A percentile compares a stretch with the other conserved stretches of the same genome.
Evolutionary conservation across 73 alveolate species (phyloP).

Genomic region (Paramecium sonneborni): DNA sequence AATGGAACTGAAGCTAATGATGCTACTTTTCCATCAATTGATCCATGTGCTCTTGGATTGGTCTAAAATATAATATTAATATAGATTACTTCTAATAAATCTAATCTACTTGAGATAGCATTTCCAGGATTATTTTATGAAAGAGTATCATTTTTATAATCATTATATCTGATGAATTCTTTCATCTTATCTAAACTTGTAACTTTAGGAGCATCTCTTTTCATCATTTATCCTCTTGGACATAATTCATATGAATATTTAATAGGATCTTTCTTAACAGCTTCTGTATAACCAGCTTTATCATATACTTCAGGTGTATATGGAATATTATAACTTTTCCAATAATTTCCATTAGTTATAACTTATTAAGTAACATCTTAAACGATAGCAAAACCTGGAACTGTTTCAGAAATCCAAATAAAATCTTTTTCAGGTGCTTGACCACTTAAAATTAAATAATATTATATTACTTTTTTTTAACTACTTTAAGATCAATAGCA

Average conservation of each 20-base stretch:
- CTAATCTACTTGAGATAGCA: constrained; percentile 75
- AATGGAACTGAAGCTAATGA: constrained; percentile 62
- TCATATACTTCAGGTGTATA: constrained; percentile 68
- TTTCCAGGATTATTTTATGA: constrained; percentile 66
- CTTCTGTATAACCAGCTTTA: constrained; percentile 63
- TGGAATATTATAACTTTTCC: constrained; percentile 81
- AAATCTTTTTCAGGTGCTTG: constrained; percentile 62
- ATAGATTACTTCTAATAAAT: constrained; percentile 46
- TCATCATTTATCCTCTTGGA: constrained; percentile 75
- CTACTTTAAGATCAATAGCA: constrained; percentile 70
- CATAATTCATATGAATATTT: constrained; percentile 72
- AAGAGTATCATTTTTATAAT: constrained; percentile 68
- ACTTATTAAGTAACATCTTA: constrained; percentile 74
- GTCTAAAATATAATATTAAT: background rate
- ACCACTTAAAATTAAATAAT: background rate
- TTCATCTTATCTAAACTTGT: constrained; percentile 69
- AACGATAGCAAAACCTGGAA: constrained; percentile 70
- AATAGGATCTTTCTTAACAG: constrained; percentile 57
- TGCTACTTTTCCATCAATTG: constrained; percentile 74
- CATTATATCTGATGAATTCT: constrained; percentile 76
- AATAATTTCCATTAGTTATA: constrained; percentile 68
- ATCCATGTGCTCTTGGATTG: constrained; percentile 67
- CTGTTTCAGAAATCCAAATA: constrained; percentile 74
- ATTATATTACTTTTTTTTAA: constrained; percentile 22
- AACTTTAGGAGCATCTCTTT: constrained; percentile 71